Conservation (phyloP, 805 yeast species). For the Candida loeiensis region DNA sequence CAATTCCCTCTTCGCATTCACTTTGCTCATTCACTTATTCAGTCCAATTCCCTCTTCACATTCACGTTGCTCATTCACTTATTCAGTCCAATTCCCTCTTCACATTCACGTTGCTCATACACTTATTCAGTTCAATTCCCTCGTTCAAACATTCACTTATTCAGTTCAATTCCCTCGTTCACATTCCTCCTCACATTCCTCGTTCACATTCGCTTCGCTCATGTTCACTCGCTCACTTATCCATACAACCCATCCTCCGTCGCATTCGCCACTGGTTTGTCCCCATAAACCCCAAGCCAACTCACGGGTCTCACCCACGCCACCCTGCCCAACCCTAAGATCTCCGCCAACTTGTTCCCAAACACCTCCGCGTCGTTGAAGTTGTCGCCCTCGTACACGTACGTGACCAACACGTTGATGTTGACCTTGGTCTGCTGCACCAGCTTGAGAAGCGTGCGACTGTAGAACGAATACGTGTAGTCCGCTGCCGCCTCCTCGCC, state of each 20-base stretch:
- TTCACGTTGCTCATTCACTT: too few species aligned
- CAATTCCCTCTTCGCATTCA: too few species aligned
- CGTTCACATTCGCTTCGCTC: neutral
- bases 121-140: too few species aligned
- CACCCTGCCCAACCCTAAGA: slow-evolving; percentile 19
- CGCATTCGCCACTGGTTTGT: slow-evolving; percentile 59
- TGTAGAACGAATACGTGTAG: slow-evolving; percentile 9
- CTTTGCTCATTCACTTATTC: too few species aligned
- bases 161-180: too few species aligned
- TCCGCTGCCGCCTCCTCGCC: slow-evolving; percentile 11
- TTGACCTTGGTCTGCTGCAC: slow-evolving; percentile 12
- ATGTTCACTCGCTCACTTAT: too few species aligned
- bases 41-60: too few species aligned
- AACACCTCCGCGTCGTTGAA: slow-evolving; percentile 60
- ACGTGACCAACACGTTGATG: slow-evolving; percentile 47
- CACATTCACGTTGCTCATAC: too few species aligned
- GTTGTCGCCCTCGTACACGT: slow-evolving; percentile 90
- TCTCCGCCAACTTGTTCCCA: slow-evolving; percentile 35
- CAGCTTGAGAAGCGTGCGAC: slow-evolving; percentile 6
- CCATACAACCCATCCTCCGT: slow-evolving; percentile 77
- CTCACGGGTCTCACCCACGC: slow-evolving; percentile 61
- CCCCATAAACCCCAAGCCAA: slow-evolving; percentile 86
- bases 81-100: too few species aligned
- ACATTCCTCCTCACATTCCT: neutral
- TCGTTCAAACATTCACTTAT: too few species aligned